Conservation (phyloP, 2,329 filamentous ascomycete genomes). For the Penicillium polonicum region DNA sequence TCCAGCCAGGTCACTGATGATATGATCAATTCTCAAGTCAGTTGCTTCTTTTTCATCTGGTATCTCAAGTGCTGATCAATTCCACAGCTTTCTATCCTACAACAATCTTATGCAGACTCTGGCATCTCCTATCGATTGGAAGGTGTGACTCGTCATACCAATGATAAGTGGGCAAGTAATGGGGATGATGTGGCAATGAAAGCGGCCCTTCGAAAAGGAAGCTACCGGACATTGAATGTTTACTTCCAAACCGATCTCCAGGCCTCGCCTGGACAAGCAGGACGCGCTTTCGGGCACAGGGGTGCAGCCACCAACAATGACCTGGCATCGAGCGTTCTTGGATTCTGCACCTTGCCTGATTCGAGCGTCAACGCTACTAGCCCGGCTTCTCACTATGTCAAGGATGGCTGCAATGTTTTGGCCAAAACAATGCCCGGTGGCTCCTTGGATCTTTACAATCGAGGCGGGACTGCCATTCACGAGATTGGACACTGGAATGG, state of each 20-base stretch:
- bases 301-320: constrained; percentile 14
- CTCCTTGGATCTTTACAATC: constrained; percentile 49
- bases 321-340: constrained; percentile 44
- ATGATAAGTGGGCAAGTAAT: constrained; percentile 56
- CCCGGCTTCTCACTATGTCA: constrained; percentile 44
- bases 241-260: constrained; percentile 59
- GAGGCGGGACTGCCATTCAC: constrained; percentile 48
- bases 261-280: constrained; percentile 22
- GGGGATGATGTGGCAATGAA: constrained; percentile 54
- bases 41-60: constrained; percentile 6
- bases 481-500: constrained; percentile 51
- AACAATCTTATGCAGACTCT: constrained; percentile 46
- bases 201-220: constrained; percentile 52
- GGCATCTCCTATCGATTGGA: constrained; percentile 52
- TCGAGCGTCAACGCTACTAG: constrained; percentile 41
- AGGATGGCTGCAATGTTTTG: constrained; percentile 58
- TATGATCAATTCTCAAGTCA: constrained; percentile 39
- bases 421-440: constrained; percentile 58
- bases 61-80: constrained; percentile 3
- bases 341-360: constrained; percentile 54
- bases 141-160: constrained; percentile 52
- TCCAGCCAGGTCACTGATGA: constrained; percentile 29
- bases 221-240: constrained; percentile 56
- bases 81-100: constrained; percentile 38
- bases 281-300: constrained; percentile 26